Evolutionary conservation across 2,329 filamentous ascomycete species (phyloP).

Genomic region (Curvularia sp.): DNA sequence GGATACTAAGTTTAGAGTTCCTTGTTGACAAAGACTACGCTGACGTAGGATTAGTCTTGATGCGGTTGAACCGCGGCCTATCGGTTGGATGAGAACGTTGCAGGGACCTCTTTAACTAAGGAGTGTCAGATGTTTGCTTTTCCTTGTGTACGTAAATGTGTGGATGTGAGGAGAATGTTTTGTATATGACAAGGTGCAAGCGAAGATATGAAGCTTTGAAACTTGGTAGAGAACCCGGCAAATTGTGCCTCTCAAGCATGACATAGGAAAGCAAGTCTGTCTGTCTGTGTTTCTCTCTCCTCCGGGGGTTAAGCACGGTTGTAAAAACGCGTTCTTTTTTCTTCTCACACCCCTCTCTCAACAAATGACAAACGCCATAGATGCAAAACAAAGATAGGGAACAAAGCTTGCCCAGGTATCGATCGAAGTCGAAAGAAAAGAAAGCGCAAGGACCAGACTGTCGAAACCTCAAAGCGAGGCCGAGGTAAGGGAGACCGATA

Average conservation of each 20-base stretch:
- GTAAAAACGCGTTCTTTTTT: not conserved
- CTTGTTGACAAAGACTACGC: not conserved
- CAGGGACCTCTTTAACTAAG: not conserved
- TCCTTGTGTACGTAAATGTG: not conserved
- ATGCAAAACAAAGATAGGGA: constrained; percentile 17
- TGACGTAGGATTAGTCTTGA: not conserved
- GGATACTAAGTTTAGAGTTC: not conserved
- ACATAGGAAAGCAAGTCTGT: constrained; percentile 8
- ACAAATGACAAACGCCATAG: constrained; percentile 15
- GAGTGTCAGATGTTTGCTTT: not conserved
- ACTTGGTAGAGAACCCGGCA: constrained; percentile 1
- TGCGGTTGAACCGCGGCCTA: not conserved
- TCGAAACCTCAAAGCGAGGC: constrained; percentile 13
- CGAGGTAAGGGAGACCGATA: constrained; percentile 14
- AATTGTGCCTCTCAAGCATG: constrained; percentile 5
- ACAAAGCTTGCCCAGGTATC: constrained; percentile 17
- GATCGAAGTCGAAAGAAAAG: constrained; percentile 16
- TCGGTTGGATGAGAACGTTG: not conserved
- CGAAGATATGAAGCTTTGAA: constrained; percentile 2
- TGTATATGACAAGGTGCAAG: not conserved
- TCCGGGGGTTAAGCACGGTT: not conserved
- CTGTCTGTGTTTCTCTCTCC: constrained; percentile 1
- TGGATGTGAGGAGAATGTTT: not conserved
- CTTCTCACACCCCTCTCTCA: not conserved
- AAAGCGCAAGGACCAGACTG: constrained; percentile 15